A percentile compares a stretch with the other conserved stretches of the same genome.
Evolutionary conservation across 73 alveolate species (phyloP).

Genomic region (Blepharisma japonicum): DNA sequence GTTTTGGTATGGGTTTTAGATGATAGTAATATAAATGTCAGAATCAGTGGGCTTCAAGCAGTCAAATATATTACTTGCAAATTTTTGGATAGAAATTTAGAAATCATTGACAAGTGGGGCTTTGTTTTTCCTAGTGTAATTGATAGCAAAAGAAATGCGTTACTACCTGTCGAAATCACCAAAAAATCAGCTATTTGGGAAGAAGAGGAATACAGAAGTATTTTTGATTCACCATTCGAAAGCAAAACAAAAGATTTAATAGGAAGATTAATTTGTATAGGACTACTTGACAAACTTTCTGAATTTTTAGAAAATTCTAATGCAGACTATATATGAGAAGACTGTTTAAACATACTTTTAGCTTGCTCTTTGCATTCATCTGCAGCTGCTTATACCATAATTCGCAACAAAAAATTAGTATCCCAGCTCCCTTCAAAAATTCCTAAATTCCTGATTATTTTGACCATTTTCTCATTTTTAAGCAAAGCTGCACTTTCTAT

Average conservation of each 20-base stretch:
- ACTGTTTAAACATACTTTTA: neutral
- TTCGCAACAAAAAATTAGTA: neutral
- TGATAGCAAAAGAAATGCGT: neutral
- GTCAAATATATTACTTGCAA: neutral
- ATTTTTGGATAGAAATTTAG: neutral
- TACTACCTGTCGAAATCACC: neutral
- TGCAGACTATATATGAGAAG: neutral
- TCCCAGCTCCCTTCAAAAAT: neutral
- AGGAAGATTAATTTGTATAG: neutral
- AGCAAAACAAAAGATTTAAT: neutral
- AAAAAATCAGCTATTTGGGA: slow-evolving; percentile 3
- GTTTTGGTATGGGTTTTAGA: neutral
- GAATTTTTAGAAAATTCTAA: neutral
- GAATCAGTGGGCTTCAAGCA: neutral
- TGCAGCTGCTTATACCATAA: neutral
- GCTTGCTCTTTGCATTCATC: neutral
- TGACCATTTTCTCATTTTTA: neutral
- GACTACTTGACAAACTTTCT: neutral
- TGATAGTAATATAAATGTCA: slow-evolving; percentile 8
- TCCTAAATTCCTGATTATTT: neutral
- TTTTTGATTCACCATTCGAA: neutral
- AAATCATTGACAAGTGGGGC: neutral
- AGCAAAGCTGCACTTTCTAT: neutral
- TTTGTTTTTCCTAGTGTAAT: neutral
- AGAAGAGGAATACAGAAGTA: slow-evolving; percentile 1